phyloP scores from a whole-genome alignment of 768 basidiomycete genomes.

The Exidia glandulosa region DNA sequence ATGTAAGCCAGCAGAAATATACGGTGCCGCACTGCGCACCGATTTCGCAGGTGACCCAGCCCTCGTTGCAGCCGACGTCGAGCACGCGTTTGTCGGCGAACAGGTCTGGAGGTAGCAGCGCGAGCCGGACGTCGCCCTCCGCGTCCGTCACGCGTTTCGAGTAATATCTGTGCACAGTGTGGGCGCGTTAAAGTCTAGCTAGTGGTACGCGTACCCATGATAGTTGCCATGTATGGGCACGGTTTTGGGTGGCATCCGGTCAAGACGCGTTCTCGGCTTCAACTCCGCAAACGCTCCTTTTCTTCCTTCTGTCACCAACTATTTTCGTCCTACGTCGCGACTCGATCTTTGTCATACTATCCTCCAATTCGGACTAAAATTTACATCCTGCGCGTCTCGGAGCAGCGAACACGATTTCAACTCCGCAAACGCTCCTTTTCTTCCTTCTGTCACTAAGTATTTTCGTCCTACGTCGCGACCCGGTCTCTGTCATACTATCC shows the following conservation, averaged over 20 bases:
- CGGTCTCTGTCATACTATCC: no score
- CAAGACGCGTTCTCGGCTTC: no score
- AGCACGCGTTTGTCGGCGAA: constrained; percentile 52
- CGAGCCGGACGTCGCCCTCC: constrained; percentile 51
- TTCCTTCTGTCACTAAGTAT: no score
- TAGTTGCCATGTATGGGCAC: constrained; percentile 61
- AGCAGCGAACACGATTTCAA: no score
- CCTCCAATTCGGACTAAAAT: no score
- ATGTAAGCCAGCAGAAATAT: neutral
- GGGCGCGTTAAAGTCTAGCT: neutral
- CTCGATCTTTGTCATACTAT: no score
- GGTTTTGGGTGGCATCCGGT: neutral
- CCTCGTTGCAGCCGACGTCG: constrained; percentile 83
- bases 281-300: no score
- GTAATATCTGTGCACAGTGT: constrained; percentile 47
- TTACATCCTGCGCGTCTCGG: no score
- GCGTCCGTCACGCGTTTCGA: constrained; percentile 44
- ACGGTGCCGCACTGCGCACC: constrained; percentile 31
- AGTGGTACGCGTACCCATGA: constrained; percentile 37
- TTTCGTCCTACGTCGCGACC: no score
- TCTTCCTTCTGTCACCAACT: no score
- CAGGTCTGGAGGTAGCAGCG: constrained; percentile 41
- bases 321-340: no score
- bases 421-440: no score
- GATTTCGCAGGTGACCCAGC: constrained; percentile 78